Conservation (phyloP, 1,139 yeast species). For the Saccharomyces hybrid region DNA sequence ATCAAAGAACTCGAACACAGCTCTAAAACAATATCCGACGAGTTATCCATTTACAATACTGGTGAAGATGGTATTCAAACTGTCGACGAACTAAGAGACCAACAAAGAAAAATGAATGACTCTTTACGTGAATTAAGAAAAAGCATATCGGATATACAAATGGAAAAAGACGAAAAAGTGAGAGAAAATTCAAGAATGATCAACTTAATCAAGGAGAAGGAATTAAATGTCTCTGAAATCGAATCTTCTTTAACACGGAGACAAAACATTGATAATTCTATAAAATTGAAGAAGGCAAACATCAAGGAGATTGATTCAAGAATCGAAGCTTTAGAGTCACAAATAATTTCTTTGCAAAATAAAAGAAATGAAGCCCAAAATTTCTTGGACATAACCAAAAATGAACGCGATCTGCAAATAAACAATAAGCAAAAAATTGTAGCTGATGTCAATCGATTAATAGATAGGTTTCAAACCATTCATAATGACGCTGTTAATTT, state of each 20-base stretch:
- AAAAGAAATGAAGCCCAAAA: background rate
- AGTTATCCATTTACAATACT: slow-evolving; percentile 25
- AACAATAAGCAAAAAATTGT: background rate
- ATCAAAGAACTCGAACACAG: slow-evolving; percentile 36
- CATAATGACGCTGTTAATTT: slow-evolving; percentile 18
- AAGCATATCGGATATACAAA: slow-evolving; percentile 39
- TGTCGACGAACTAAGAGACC: slow-evolving; percentile 46
- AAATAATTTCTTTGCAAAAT: background rate
- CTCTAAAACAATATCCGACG: slow-evolving; percentile 35
- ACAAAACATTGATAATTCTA: slow-evolving; percentile 32
- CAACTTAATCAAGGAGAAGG: slow-evolving; percentile 48
- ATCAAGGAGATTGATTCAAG: slow-evolving; percentile 38
- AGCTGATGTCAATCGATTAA: background rate
- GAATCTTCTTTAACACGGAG: slow-evolving; percentile 45
- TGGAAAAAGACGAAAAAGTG: slow-evolving; percentile 43
- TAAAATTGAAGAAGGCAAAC: slow-evolving; percentile 34
- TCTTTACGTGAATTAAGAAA: slow-evolving; percentile 43
- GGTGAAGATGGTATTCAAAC: slow-evolving; percentile 19
- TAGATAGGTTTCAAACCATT: background rate
- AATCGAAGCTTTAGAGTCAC: background rate
- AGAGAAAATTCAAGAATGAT: slow-evolving; percentile 46
- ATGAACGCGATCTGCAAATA: slow-evolving; percentile 1
- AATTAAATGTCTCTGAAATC: slow-evolving; percentile 46
- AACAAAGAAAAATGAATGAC: slow-evolving; percentile 39
- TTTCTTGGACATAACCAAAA: background rate